Percentiles rank a stretch among this genome's conserved stretches.
Evolutionary conservation across 257 asterid genomes (phyloP).

Genomic region (Solanum megistacrolobum): DNA sequence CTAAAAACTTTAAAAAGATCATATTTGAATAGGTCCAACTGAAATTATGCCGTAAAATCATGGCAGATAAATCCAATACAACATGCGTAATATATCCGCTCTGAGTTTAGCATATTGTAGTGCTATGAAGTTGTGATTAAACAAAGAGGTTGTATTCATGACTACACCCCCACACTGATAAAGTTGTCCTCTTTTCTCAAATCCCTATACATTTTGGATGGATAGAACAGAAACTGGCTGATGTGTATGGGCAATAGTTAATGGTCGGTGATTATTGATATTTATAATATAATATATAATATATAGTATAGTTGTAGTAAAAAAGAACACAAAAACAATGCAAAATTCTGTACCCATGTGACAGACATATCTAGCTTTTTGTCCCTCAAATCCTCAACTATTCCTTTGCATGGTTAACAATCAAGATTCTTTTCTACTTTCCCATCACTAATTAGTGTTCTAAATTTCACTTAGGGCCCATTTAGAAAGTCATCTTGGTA

Average conservation of each 20-base stretch:
- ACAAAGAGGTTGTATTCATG: neutral
- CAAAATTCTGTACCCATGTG: conserved; percentile 1
- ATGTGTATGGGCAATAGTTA: neutral
- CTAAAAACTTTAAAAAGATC: neutral
- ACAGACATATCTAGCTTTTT: neutral
- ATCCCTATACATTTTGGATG: neutral
- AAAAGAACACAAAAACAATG: neutral
- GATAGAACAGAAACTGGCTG: neutral
- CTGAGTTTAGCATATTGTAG: neutral
- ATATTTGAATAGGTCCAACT: neutral
- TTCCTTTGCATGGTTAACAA: neutral
- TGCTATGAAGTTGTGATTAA: neutral
- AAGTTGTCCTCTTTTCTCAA: neutral
- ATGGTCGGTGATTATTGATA: conserved; percentile 5
- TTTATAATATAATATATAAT: neutral
- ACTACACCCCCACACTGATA: neutral
- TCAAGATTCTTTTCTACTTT: neutral
- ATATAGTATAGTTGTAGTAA: neutral
- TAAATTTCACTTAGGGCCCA: too few relatives aligned
- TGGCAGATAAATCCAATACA: neutral
- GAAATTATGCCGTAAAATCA: neutral
- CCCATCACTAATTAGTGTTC: neutral
- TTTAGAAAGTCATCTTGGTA: neutral
- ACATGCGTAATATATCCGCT: neutral
- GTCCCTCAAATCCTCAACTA: neutral